Evolutionary conservation across 495 filamentous ascomycete species (phyloP), one percentile per base, ranked within the genome.

Genomic region (Aspergillus panamensis): DNA sequence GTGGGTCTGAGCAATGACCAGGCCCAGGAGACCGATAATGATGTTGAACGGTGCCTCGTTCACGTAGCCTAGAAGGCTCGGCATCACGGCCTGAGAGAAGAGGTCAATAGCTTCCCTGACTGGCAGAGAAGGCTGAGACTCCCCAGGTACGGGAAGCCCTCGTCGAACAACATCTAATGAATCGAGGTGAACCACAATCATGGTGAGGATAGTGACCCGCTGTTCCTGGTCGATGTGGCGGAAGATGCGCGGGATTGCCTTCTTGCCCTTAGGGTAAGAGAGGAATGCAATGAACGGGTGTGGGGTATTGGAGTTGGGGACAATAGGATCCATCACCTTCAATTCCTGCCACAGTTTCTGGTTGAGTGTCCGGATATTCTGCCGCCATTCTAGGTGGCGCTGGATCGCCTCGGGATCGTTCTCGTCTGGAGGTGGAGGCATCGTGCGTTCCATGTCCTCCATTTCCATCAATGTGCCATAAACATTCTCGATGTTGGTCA

Each of bases 251-350:
- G 90, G 90, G 62, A 99, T 90, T 1, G 90, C 89, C 70, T 94
- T 95, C 77, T 96, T 99, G 64, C 94, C 95, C 76, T 99, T 99
- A 48, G 83, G 83, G 68, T 92, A 96, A 6, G 92, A 93, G 13
- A 99, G 82, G 67, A 99, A 91, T 31, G 91, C 89, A 63, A 99
- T 96, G 79, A 99, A 99, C 1, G 94, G 94, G 68, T 99, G 95
- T 1, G 90, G 83, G 6, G 79, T 79, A 12, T 84, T 82, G 12
- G 82, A 84, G 72, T 81, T 78, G n/a, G 78, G 81, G 40, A 88
- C 84, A 59, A 96, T 93, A 2, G 92, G 91, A 57, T 95, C 92
- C 74, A 94, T 89, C 32, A 97, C 88, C 70, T 93, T 94, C 35
- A 96, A 80, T 48, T 87, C 81, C 20, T 76, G 73, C 94, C 94